A percentile compares a stretch with the other conserved stretches of the same genome.
Evolutionary conservation across 1,284 basidiomycete species (phyloP).

Genomic region (Cryptococcus sp.): DNA sequence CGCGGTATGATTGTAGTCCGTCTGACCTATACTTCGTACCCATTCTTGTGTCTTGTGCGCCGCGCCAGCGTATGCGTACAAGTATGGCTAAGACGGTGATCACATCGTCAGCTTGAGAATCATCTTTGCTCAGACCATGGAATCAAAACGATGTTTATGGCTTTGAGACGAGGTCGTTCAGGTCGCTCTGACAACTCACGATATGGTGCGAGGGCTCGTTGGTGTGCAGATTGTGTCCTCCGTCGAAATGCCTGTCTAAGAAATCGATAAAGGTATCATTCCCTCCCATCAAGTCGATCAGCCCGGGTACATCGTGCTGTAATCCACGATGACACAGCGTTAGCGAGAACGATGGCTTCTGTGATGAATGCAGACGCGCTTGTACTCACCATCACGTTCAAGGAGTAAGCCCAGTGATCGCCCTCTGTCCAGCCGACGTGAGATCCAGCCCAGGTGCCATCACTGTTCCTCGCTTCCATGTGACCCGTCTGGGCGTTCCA

Average conservation of each 20-base stretch:
- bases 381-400: conserved; percentile 61
- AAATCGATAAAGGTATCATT: conserved; percentile 65
- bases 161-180: not conserved
- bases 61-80: conserved; percentile 71
- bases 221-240: conserved; percentile 78
- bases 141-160: not conserved
- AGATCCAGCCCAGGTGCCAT: conserved; percentile 71
- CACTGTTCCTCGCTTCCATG: conserved; percentile 73
- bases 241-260: conserved; percentile 74
- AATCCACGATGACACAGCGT: conserved; percentile 2
- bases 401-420: conserved; percentile 80
- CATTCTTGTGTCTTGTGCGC: conserved; percentile 69
- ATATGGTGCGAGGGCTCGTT: conserved; percentile 65
- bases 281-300: conserved; percentile 69
- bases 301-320: conserved; percentile 61
- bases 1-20: conserved; percentile 68
- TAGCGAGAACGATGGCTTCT: not conserved
- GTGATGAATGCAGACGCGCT: too few species aligned
- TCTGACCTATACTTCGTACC: conserved; percentile 66
- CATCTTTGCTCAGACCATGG: not conserved
- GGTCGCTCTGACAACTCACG: conserved; percentile 20
- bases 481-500: conserved; percentile 73
- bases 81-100: conserved; percentile 60
- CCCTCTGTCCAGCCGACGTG: conserved; percentile 77
- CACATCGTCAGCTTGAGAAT: not conserved